Evolutionary conservation across 1,139 yeast species (phyloP).

Genomic region (Geotrichum carabidarum): DNA sequence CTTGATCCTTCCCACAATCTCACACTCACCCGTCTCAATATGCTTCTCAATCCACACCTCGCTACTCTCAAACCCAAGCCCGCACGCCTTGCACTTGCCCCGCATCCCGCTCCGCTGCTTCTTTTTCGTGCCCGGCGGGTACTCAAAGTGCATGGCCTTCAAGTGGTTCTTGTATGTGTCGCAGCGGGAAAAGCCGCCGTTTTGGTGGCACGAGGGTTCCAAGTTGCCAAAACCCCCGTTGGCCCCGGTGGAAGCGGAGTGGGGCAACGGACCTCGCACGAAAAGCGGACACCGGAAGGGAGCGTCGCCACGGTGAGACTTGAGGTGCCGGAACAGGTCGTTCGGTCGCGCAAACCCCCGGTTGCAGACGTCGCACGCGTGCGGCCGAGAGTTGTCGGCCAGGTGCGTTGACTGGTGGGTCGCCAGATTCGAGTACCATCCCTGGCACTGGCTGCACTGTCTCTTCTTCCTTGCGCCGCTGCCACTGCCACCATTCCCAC

Average conservation of each 20-base stretch:
- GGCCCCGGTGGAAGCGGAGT: slow-evolving; percentile 16
- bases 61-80: slow-evolving; percentile 56
- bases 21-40: slow-evolving; percentile 47
- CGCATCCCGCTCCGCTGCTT: slow-evolving; percentile 61
- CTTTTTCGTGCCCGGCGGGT: slow-evolving; percentile 82
- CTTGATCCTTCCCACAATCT: slow-evolving; percentile 43
- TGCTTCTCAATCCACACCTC: slow-evolving; percentile 76
- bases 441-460: slow-evolving; percentile 77
- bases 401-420: slow-evolving; percentile 82
- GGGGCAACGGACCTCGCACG: slow-evolving; percentile 4
- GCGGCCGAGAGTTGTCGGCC: slow-evolving; percentile 50
- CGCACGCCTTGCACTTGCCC: slow-evolving; percentile 79
- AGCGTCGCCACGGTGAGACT: slow-evolving; percentile 53
- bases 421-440: slow-evolving; percentile 72
- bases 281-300: slow-evolving; percentile 37
- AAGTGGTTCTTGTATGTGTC: slow-evolving; percentile 90
- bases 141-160: slow-evolving; percentile 82
- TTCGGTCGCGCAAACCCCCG: slow-evolving; percentile 90
- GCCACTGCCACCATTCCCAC: slow-evolving; percentile 1
- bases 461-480: slow-evolving; percentile 52
- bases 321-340: slow-evolving; percentile 76
- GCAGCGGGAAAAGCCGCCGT: slow-evolving; percentile 81
- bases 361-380: slow-evolving; percentile 67
- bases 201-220: slow-evolving; percentile 55
- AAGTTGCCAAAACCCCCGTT: slow-evolving; percentile 40